Evolutionary conservation across 768 basidiomycete genomes (phyloP).

Genomic region (Termitomyces sp.): DNA sequence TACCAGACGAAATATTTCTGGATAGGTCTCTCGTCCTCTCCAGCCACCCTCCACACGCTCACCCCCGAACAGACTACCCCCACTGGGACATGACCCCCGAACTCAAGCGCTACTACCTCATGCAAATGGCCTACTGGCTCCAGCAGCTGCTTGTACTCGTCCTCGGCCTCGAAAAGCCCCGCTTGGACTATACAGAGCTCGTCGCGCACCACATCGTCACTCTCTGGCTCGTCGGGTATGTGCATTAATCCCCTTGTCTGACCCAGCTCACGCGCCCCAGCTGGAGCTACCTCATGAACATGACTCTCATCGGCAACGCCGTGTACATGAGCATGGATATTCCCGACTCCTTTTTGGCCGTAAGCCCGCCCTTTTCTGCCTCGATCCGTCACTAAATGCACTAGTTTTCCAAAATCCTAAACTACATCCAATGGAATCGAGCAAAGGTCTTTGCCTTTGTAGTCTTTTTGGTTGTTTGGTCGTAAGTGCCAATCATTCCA

Average conservation of each 20-base stretch:
- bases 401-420: slow-evolving; percentile 79
- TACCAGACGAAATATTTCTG: slow-evolving; percentile 80
- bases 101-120: slow-evolving; percentile 89
- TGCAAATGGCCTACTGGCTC: slow-evolving; percentile 91
- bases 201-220: slow-evolving; percentile 91
- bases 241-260: neutral
- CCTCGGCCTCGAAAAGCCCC: slow-evolving; percentile 86
- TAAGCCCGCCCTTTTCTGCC: slow-evolving; percentile 31
- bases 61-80: slow-evolving; percentile 62
- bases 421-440: slow-evolving; percentile 71
- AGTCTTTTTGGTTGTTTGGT: slow-evolving; percentile 70
- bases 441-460: slow-evolving; percentile 60
- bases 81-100: slow-evolving; percentile 82
- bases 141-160: slow-evolving; percentile 87
- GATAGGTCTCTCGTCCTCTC: slow-evolving; percentile 45
- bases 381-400: neutral
- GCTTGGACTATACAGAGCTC: slow-evolving; percentile 86
- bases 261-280: slow-evolving; percentile 28
- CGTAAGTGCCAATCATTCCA: slow-evolving; percentile 45
- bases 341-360: slow-evolving; percentile 84
- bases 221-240: slow-evolving; percentile 87
- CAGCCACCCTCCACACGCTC: neutral
- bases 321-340: slow-evolving; percentile 97
- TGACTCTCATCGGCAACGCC: slow-evolving; percentile 86
- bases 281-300: slow-evolving; percentile 78